Evolutionary conservation across 495 filamentous ascomycete genomes (phyloP).

Genomic region (Polyplosphaeria fusca): DNA sequence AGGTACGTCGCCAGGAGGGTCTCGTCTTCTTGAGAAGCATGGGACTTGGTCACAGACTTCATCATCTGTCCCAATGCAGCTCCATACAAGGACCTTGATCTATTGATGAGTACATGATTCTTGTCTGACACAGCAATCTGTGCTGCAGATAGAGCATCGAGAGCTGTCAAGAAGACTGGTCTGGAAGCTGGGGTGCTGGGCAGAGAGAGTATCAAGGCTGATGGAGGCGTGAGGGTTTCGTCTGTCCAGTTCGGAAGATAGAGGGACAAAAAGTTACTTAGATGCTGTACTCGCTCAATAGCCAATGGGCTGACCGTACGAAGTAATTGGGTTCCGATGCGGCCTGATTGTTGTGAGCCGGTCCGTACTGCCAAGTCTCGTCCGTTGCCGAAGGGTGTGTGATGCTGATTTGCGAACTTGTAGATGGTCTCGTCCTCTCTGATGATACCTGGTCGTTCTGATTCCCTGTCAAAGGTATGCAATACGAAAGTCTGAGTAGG

Average conservation of each 20-base stretch:
- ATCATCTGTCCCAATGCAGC: slow-evolving; percentile 19
- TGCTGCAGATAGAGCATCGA: slow-evolving; percentile 24
- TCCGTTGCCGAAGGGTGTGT: neutral
- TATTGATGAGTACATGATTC: slow-evolving; percentile 20
- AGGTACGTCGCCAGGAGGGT: slow-evolving; percentile 29
- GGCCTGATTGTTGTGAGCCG: neutral
- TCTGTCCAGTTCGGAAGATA: slow-evolving; percentile 18
- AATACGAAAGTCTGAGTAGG: slow-evolving; percentile 21
- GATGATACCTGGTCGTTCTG: slow-evolving; percentile 12
- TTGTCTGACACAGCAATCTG: slow-evolving; percentile 21
- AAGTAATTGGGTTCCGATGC: slow-evolving; percentile 1
- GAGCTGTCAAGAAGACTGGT: slow-evolving; percentile 7
- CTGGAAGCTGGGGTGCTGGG: slow-evolving; percentile 5
- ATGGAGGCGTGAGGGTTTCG: slow-evolving; percentile 21
- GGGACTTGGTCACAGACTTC: neutral
- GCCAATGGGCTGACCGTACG: slow-evolving; percentile 18
- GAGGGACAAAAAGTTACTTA: slow-evolving; percentile 10
- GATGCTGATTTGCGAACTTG: slow-evolving; percentile 5
- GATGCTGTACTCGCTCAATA: slow-evolving; percentile 22
- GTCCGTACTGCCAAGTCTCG: neutral
- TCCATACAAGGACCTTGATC: slow-evolving; percentile 20
- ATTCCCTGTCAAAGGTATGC: slow-evolving; percentile 15
- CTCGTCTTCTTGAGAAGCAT: slow-evolving; percentile 14
- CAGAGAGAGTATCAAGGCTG: slow-evolving; percentile 23
- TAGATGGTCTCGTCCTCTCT: slow-evolving; percentile 26